A percentile compares a stretch with the other conserved stretches of the same genome.
These are phyloP conservation scores for Acanthamoeba sp. DNA, from an alignment of 208 protist genomes.

Conservation along the genomic window DNA sequence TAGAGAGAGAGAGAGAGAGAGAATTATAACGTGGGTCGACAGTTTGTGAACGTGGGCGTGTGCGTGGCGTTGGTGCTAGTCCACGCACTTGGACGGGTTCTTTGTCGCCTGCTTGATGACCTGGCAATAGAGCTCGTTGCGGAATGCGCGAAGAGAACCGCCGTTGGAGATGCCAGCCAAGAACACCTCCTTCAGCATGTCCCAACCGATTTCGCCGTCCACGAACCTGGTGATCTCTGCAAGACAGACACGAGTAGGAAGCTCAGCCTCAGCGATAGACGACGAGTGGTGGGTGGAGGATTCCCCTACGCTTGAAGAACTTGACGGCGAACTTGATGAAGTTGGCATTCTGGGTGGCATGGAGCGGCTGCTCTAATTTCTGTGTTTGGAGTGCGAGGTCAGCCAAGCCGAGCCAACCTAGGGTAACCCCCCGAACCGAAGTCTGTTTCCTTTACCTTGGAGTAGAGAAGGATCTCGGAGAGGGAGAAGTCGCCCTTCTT, in stretches of 20 bases:
- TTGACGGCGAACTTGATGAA: conserved; percentile 5
- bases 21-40: neutral
- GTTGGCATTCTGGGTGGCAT: neutral
- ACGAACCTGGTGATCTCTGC: conserved; percentile 33
- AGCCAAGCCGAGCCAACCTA: neutral
- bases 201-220: neutral
- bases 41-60: too few species aligned
- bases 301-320: conserved; percentile 52
- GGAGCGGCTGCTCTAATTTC: conserved; percentile 22
- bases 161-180: neutral
- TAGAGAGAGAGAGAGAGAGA: too few species aligned
- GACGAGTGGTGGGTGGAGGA: neutral
- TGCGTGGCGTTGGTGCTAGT: too few species aligned
- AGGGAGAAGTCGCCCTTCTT: conserved; percentile 22
- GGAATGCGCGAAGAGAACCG: neutral
- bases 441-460: too few species aligned
- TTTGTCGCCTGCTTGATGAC: conserved; percentile 57
- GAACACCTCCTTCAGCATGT: conserved; percentile 2
- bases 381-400: neutral
- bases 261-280: neutral
- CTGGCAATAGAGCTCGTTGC: conserved; percentile 44
- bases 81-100: neutral
- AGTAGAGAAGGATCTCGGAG: neutral
- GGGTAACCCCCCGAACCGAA: too few species aligned
- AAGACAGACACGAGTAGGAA: neutral